Conservation (phyloP, 768 basidiomycete genomes). For the Trichaptum fuscoviolaceum region DNA sequence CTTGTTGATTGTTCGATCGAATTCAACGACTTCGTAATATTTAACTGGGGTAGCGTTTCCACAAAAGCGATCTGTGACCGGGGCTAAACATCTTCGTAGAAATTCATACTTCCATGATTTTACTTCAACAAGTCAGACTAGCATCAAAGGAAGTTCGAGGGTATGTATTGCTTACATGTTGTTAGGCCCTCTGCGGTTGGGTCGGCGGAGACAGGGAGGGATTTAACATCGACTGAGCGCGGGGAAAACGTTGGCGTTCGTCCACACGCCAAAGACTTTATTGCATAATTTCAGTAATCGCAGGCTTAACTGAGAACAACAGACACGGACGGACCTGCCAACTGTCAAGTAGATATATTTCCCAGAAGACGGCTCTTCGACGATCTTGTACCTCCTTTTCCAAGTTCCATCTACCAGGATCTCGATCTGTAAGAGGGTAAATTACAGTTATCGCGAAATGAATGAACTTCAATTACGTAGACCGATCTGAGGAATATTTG, state of each 20-base stretch:
- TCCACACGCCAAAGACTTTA: not conserved
- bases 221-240: not conserved
- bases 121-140: not conserved
- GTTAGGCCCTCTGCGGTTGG: not conserved
- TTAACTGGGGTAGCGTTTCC: not conserved
- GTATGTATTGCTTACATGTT: not conserved
- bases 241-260: not conserved
- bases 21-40: not conserved
- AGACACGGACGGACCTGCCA: slow-evolving; percentile 44
- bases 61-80: not conserved
- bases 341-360: slow-evolving; percentile 64
- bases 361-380: slow-evolving; percentile 71
- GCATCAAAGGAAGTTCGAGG: too few relatives aligned
- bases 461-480: slow-evolving; percentile 43
- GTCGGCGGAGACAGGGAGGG: not conserved
- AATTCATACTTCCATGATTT: not conserved
- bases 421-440: slow-evolving; percentile 45
- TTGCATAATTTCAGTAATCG: not conserved
- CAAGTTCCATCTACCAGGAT: slow-evolving; percentile 61
- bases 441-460: slow-evolving; percentile 29
- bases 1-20: not conserved
- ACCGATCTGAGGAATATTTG: slow-evolving; percentile 42
- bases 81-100: not conserved
- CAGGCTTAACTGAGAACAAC: not conserved
- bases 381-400: slow-evolving; percentile 56